phyloP scores from a whole-genome alignment of 2,329 filamentous ascomycete species.

The Ophiostoma sp. region DNA sequence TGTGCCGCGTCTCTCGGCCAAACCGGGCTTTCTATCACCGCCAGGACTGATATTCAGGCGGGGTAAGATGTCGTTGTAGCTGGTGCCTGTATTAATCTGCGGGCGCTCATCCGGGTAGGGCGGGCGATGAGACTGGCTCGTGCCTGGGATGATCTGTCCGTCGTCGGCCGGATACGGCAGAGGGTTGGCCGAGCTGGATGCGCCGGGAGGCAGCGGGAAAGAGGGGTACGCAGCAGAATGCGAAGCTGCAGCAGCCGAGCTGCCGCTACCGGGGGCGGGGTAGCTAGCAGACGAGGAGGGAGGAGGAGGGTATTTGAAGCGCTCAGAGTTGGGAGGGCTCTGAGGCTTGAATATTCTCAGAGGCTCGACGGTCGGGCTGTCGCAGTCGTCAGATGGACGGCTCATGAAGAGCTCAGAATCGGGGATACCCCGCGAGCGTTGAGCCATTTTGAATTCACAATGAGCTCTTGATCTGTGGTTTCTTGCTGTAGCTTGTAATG shows the following conservation, averaged over 20 bases:
- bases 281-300: constrained; percentile 35
- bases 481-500: background rate
- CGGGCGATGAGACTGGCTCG: constrained; percentile 33
- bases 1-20: constrained; percentile 79
- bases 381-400: constrained; percentile 46
- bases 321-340: constrained; percentile 48
- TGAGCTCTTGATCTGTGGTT: background rate
- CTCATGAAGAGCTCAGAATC: constrained; percentile 81
- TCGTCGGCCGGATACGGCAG: constrained; percentile 71
- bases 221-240: constrained; percentile 49
- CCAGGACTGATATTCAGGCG: constrained; percentile 52
- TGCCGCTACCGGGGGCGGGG: constrained; percentile 32
- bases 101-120: constrained; percentile 43
- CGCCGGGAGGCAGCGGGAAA: constrained; percentile 61
- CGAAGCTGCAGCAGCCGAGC: constrained; percentile 32
- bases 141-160: constrained; percentile 42
- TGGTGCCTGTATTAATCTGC: constrained; percentile 35
- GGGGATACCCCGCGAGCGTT: constrained; percentile 58
- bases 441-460: constrained; percentile 37
- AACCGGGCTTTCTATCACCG: constrained; percentile 52
- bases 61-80: constrained; percentile 47
- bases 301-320: constrained; percentile 50
- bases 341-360: constrained; percentile 78
- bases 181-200: constrained; percentile 62
- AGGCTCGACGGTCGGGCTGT: constrained; percentile 77